phyloP scores from a whole-genome alignment of 169 alveolate genomes.

The Eimeria brunetti region DNA sequence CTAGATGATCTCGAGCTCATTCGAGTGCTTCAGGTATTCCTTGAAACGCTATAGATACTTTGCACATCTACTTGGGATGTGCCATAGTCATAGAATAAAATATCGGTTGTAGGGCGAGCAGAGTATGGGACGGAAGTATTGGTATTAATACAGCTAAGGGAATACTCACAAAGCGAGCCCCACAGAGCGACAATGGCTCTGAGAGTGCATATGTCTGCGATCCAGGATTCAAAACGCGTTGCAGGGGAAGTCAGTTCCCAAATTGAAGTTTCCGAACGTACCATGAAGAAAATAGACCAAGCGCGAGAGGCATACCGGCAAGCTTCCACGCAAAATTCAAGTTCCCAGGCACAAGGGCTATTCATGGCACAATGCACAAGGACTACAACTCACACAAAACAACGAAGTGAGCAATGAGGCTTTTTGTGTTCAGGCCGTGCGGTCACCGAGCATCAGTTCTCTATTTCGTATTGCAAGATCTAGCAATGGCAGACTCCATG shows the following conservation, averaged over 20 bases:
- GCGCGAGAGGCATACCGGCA: conserved; percentile 92
- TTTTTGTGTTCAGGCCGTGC: conserved; percentile 87
- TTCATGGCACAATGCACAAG: not conserved
- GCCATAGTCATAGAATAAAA: conserved; percentile 89
- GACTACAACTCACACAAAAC: not conserved
- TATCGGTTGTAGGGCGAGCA: conserved; percentile 87
- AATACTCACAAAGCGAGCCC: not conserved
- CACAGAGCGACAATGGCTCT: not conserved
- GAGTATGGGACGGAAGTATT: conserved; percentile 89
- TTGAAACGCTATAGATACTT: conserved; percentile 87
- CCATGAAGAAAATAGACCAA: conserved; percentile 89
- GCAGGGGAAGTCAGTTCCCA: conserved; percentile 83
- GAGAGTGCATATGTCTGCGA: not conserved
- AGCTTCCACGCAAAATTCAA: not conserved
- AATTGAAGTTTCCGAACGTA: conserved; percentile 83
- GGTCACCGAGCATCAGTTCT: conserved; percentile 94
- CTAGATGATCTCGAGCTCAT: conserved; percentile 95
- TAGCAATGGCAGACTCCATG: conserved; percentile 95
- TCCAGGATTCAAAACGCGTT: conserved; percentile 86
- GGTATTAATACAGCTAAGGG: not conserved
- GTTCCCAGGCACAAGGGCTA: not conserved
- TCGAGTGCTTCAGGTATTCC: conserved; percentile 88
- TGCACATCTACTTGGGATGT: conserved; percentile 91
- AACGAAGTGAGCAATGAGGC: not conserved
- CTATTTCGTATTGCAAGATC: conserved; percentile 95